Base-by-base conservation (phyloP, 164 flowering plant species). In the Brasenia schreberi region DNA sequence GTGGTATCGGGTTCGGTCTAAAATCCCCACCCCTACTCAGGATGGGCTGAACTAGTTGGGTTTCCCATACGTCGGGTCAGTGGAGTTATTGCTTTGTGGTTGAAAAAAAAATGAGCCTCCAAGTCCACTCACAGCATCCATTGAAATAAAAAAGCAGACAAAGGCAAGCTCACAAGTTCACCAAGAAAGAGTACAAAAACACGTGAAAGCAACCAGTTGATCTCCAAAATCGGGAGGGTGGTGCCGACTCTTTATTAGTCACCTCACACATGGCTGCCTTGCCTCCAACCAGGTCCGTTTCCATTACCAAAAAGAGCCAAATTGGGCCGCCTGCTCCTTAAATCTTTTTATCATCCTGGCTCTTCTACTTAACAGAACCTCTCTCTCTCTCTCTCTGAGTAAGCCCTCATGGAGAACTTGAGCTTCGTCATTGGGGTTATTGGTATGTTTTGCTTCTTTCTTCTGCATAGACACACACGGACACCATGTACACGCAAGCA, bases 401-500 rank as follows among this genome's bases (percentile, higher is more conserved):
- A 7, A 60, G 63, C 27, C 56, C 18, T 66, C 73, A 83, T 84
- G 85, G 82, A 77, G 45, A 73, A 62, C 72, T 61, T 77, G 58
- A 84, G 84, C 78, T 78, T 85, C 82, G 70, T 81, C 18, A 59
- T 86, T 7, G 95, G 91, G 67, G 64, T 88, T 52, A 43, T 88
- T 39, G 93, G 90, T 84, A 5, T 52, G 80, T 67, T 27, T 66
- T 7, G 18, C 16, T n/a, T 23, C 42, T 33, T 12, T 3, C 7
- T 59, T 42, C 42, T 18, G 17, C 18, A 42, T n/a, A 23, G 2
- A 23, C 27, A 23, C 27, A 23, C 27, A n/a, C n/a, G 0, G 27
- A 23, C 27, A 23, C 27, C 27, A 23, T 23, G 2, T 23, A 23
- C 27, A 23, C 27, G 27, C 27, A 23, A 23, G 27, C 27, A 23